Base-by-base conservation (phyloP, 192 early-diverging fungal species). In the Coemansia sp. region DNA sequence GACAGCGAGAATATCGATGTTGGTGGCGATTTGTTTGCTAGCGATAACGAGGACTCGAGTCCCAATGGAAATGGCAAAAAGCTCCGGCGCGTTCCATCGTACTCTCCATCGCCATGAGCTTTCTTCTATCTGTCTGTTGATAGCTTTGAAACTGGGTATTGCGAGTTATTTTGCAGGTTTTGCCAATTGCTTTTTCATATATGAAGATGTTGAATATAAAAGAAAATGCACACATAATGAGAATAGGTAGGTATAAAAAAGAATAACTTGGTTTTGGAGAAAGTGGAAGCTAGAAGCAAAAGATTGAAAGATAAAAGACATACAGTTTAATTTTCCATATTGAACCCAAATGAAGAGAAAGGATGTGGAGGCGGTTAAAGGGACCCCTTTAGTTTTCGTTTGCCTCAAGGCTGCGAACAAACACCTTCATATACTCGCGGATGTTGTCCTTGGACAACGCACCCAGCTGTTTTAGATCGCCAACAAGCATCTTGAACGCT, bases 371-470 rank as follows among this genome's bases (percentile, higher is more conserved):
- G 37, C n/a, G 13, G 18, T 44, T 23, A 57, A 41, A n/a, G 32
- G 32, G 32, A 21, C 32, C 4, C 32, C 32, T 32, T 32, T 32
- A 32, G 32, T 41, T 50, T 43, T 68, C 67, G 44, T 56, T 38
- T n/a, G 45, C 47, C 21, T 76, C 63, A 19, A 81, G 58, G 41
- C 49, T 70, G 40, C 61, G 67, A n/a, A 76, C 74, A 56, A 81
- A 65, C 16, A 67, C 59, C 37, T 58, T 68, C 42, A 81, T 44
- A 50, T 72, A 72, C 54, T 81, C 79, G 4, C 54, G 42, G 47
- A 81, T 47, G 44, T 81, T 81, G 70, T 69, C 63, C 60, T 61
- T 75, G 16, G 79, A 70, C 38, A 81, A 49, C 16, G 41, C 44
- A 32, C 79, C 79, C 21, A 81, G 47, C 45, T 50, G 63, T 43